Percentiles rank a stretch among this genome's conserved stretches.
phyloP scores from a whole-genome alignment of 169 alveolate genomes.

The Eimeria praecox region DNA sequence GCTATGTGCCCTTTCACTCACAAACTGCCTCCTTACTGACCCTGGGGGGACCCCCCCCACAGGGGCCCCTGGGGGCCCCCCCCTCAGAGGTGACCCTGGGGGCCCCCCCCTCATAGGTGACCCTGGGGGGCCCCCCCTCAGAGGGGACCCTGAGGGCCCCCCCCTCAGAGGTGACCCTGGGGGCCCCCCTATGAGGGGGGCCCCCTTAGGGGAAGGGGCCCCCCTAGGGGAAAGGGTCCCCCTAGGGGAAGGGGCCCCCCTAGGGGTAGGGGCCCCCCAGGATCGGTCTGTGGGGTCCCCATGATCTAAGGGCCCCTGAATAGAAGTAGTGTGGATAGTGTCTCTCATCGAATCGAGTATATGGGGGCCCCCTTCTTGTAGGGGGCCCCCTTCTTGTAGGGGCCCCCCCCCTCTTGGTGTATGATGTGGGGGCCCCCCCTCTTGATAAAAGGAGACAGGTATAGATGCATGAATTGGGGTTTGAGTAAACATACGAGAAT shows the following conservation, averaged over 20 bases:
- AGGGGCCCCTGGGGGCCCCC: background rate
- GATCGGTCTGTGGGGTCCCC: too few species aligned
- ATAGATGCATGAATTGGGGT: background rate
- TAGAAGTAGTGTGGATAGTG: too few species aligned
- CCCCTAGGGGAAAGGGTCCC: too few species aligned
- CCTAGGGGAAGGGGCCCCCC: background rate
- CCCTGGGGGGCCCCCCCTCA: too few species aligned
- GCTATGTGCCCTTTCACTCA: background rate
- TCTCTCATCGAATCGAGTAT: too few species aligned
- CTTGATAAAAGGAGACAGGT: background rate
- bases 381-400: too few species aligned
- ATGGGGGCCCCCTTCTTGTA: background rate
- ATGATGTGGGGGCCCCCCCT: background rate
- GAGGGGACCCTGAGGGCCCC: background rate
- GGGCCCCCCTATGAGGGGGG: background rate
- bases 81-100: background rate
- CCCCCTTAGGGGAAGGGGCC: too few species aligned
- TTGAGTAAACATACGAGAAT: background rate
- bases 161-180: background rate
- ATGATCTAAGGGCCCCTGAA: too few species aligned
- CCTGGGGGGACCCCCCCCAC: background rate
- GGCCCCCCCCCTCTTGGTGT: background rate
- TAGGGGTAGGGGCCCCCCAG: too few species aligned
- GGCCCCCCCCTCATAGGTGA: constrained; percentile 2
- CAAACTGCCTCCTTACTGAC: background rate